phyloP scores from a whole-genome alignment of 176 grass and related monocot genomes.

The Triticum turgidum region DNA sequence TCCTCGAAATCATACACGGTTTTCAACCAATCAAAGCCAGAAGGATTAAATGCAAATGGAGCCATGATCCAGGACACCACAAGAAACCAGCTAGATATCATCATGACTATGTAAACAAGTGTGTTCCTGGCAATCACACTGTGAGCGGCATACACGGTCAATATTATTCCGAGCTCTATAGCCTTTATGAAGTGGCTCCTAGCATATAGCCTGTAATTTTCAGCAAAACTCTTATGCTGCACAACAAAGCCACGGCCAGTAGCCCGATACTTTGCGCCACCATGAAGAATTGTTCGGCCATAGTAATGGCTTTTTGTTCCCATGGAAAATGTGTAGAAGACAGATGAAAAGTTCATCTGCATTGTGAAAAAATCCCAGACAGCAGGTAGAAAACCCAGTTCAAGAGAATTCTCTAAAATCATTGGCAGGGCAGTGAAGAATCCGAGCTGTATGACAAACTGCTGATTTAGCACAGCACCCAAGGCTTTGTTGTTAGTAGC shows the following conservation, averaged over 20 bases:
- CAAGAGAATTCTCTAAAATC: constrained; percentile 90
- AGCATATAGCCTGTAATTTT: constrained; percentile 96
- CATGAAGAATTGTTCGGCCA: constrained; percentile 96
- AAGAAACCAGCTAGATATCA: constrained; percentile 88
- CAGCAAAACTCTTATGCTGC: constrained; percentile 88
- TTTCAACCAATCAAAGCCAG: constrained; percentile 99
- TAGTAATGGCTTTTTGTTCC: constrained; percentile 96
- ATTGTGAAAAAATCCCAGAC: constrained; percentile 97
- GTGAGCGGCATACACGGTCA: constrained; percentile 85
- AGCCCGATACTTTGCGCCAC: constrained; percentile 91
- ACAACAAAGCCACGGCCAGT: constrained; percentile 99
- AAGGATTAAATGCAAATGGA: constrained; percentile 98
- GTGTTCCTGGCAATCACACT: constrained; percentile 84
- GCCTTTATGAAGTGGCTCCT: constrained; percentile 98
- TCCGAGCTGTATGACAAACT: constrained; percentile 92
- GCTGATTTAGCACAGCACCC: constrained; percentile 78
- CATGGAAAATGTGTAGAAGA: constrained; percentile 98
- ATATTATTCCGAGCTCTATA: constrained; percentile 90
- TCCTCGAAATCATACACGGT: constrained; percentile 98
- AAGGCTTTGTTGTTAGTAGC: constrained; percentile 81
- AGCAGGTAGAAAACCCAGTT: constrained; percentile 83
- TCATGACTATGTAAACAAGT: constrained; percentile 92
- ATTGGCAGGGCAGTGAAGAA: constrained; percentile 94
- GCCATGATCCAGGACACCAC: constrained; percentile 94
- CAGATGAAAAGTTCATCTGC: constrained; percentile 86